Percentiles rank a stretch among this genome's conserved stretches.
These are phyloP conservation scores for Peniophora sp. DNA, from an alignment of 1,284 basidiomycete genomes.

Conservation along the genomic window DNA sequence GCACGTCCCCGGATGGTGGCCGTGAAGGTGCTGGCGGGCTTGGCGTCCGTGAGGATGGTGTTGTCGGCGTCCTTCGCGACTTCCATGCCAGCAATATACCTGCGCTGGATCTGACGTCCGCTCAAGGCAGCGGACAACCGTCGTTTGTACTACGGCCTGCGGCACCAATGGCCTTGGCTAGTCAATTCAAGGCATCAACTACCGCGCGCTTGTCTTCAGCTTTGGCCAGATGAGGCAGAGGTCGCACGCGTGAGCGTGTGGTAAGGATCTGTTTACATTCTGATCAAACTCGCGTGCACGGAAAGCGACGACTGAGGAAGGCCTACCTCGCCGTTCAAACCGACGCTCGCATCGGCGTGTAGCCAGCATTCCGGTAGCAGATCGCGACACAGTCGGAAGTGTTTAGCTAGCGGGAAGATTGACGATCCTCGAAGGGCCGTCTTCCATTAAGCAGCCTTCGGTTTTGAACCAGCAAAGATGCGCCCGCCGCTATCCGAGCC, in stretches of 20 bases:
- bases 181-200: conserved; percentile 80
- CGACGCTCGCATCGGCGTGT: conserved; percentile 39
- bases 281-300: neutral
- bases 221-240: conserved; percentile 83
- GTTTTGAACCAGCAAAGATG: conserved; percentile 90
- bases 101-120: conserved; percentile 95
- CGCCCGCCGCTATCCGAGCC: conserved; percentile 58
- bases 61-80: conserved; percentile 99
- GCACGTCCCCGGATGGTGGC: conserved; percentile 99
- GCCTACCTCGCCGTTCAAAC: conserved; percentile 49
- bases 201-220: conserved; percentile 96
- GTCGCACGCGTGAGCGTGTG: conserved; percentile 61
- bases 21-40: conserved; percentile 92
- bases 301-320: neutral
- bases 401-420: conserved; percentile 96
- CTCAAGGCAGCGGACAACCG: conserved; percentile 92
- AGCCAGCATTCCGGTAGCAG: conserved; percentile 88
- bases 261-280: conserved; percentile 57
- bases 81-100: conserved; percentile 97
- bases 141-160: conserved; percentile 99
- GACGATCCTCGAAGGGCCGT: conserved; percentile 88
- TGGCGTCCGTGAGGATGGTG: conserved; percentile 98
- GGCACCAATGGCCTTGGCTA: conserved; percentile 93
- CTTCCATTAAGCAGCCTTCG: conserved; percentile 87
- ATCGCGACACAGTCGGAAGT: conserved; percentile 88